A percentile compares a stretch with the other conserved stretches of the same genome.
phyloP scores from a whole-genome alignment of 2,329 filamentous ascomycete genomes.

The Diaporthe citrichinensis region DNA sequence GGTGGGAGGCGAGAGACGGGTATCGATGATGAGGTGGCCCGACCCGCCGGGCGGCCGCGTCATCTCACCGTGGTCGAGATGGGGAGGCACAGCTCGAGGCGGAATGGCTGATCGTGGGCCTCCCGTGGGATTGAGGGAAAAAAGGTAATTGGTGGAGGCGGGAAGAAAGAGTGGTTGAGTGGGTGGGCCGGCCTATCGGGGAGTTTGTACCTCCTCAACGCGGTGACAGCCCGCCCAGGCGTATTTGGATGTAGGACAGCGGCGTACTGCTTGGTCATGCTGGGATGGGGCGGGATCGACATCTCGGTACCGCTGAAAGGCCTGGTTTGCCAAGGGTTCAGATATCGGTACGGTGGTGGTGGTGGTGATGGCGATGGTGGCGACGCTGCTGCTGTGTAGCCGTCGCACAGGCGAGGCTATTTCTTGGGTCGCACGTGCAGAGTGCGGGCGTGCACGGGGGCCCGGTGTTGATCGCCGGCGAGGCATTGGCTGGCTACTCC shows the following conservation, averaged over 20 bases:
- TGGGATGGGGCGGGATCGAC: not conserved
- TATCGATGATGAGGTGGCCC: constrained; percentile 11
- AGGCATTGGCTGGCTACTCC: not conserved
- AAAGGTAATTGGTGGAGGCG: not conserved
- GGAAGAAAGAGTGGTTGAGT: not conserved
- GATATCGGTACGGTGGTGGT: not conserved
- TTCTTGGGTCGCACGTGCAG: not conserved
- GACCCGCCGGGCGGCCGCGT: constrained; percentile 31
- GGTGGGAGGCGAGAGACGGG: constrained; percentile 1
- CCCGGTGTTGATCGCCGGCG: not conserved
- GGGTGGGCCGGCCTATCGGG: not conserved
- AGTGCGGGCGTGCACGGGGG: not conserved
- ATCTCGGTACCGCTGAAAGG: not conserved
- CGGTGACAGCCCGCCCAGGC: constrained; percentile 16
- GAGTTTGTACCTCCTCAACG: not conserved
- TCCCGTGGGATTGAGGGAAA: not conserved
- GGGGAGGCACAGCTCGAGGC: not conserved
- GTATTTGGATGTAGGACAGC: not conserved
- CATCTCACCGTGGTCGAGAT: constrained; percentile 4
- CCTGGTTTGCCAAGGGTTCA: not conserved
- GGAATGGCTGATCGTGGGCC: not conserved
- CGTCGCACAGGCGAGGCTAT: constrained; percentile 8
- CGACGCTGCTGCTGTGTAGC: constrained; percentile 26
- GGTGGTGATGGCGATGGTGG: not conserved
- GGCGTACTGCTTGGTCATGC: not conserved